These are phyloP conservation scores for Neurospora discreta DNA, from an alignment of 495 filamentous ascomycete species.

Conservation along the genomic window DNA sequence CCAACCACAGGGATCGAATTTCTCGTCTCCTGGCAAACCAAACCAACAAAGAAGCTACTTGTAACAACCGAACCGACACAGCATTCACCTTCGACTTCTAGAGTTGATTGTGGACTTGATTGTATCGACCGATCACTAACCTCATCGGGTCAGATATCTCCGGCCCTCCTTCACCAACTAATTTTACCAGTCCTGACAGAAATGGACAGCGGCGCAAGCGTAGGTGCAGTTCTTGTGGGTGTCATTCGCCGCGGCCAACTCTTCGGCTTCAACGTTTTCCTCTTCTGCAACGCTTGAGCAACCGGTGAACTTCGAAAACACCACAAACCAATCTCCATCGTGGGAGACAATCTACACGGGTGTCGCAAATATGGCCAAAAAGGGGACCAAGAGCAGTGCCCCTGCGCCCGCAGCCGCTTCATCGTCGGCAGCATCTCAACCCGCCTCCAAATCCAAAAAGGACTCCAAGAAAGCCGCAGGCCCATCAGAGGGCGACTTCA, in stretches of 20 bases:
- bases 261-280: not conserved
- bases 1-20: not conserved
- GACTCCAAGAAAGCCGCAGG: conserved; percentile 22
- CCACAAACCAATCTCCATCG: not conserved
- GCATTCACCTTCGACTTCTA: not conserved
- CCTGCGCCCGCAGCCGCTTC: conserved; percentile 15
- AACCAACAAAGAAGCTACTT: not conserved
- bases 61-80: not conserved
- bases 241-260: not conserved
- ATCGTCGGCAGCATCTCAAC: conserved; percentile 14
- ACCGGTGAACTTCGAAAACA: not conserved
- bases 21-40: not conserved
- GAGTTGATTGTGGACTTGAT: not conserved
- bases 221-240: not conserved
- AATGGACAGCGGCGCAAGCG: conserved; percentile 4
- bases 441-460: conserved; percentile 14
- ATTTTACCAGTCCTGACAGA: not conserved
- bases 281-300: not conserved
- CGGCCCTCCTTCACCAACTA: not conserved
- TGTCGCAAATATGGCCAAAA: conserved; percentile 30
- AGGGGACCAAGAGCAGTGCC: conserved; percentile 34
- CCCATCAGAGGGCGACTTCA: conserved; percentile 47
- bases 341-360: not conserved
- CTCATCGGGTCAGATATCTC: not conserved
- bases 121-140: not conserved